These are phyloP conservation scores for Emericellopsis terricola DNA, from an alignment of 495 filamentous ascomycete species.

Conservation along the genomic window DNA sequence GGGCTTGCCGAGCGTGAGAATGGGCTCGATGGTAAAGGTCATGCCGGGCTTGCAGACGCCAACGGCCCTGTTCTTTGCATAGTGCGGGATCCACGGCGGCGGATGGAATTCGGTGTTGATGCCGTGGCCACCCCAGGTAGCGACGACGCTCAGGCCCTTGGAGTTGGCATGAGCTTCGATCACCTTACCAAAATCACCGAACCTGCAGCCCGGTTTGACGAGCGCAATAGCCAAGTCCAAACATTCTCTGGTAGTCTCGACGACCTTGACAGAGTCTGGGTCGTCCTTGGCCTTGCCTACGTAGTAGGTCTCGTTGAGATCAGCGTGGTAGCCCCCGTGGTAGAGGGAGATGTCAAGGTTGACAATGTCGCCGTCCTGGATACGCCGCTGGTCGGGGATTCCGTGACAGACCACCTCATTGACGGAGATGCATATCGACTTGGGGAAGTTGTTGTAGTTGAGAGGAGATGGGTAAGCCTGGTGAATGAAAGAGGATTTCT, in stretches of 20 bases:
- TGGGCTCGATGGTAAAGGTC: slow-evolving; percentile 93
- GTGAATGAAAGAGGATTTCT: too few species aligned
- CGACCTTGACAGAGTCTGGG: slow-evolving; percentile 64
- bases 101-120: slow-evolving; percentile 75
- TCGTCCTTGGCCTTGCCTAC: slow-evolving; percentile 60
- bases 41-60: slow-evolving; percentile 74
- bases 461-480: slow-evolving; percentile 92
- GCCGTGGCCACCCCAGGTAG: slow-evolving; percentile 79
- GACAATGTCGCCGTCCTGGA: slow-evolving; percentile 73
- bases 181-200: slow-evolving; percentile 73
- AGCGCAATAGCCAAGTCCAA: slow-evolving; percentile 62
- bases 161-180: slow-evolving; percentile 78
- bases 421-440: slow-evolving; percentile 87
- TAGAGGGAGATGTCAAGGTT: slow-evolving; percentile 83
- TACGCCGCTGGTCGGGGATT: slow-evolving; percentile 62
- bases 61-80: slow-evolving; percentile 80
- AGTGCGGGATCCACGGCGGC: slow-evolving; percentile 73
- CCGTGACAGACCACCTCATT: slow-evolving; percentile 97
- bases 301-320: slow-evolving; percentile 88
- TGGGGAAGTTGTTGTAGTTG: slow-evolving; percentile 94
- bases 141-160: slow-evolving; percentile 62
- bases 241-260: slow-evolving; percentile 67
- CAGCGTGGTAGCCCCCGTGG: slow-evolving; percentile 74
- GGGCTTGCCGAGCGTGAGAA: slow-evolving; percentile 70
- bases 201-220: slow-evolving; percentile 72